These are phyloP conservation scores for Leucocoprinus sp. DNA, from an alignment of 768 basidiomycete species.

Conservation along the genomic window DNA sequence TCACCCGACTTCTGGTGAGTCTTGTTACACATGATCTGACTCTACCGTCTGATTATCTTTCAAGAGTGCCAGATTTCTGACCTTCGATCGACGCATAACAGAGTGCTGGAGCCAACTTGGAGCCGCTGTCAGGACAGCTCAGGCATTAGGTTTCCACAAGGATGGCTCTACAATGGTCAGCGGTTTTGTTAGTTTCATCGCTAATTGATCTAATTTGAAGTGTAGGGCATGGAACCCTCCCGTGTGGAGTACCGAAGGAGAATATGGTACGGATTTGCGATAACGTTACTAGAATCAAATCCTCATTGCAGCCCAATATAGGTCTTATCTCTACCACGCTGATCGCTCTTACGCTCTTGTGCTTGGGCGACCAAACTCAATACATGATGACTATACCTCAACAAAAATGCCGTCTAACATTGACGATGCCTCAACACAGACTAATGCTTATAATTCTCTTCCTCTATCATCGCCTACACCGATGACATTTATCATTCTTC, in stretches of 20 bases:
- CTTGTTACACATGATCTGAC: slow-evolving; percentile 12
- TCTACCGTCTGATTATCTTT: neutral
- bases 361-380: slow-evolving; percentile 83
- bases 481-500: slow-evolving; percentile 83
- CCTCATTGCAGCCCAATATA: slow-evolving; percentile 4
- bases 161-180: slow-evolving; percentile 79
- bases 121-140: slow-evolving; percentile 86
- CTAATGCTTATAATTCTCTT: slow-evolving; percentile 39
- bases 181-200: neutral
- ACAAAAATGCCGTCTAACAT: slow-evolving; percentile 70
- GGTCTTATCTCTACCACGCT: slow-evolving; percentile 90
- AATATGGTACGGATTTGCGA: slow-evolving; percentile 53
- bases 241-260: slow-evolving; percentile 85
- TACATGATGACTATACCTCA: slow-evolving; percentile 85
- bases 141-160: slow-evolving; percentile 87
- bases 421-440: slow-evolving; percentile 46
- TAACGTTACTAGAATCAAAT: neutral
- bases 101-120: slow-evolving; percentile 97
- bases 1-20: slow-evolving; percentile 81
- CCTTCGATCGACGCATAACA: slow-evolving; percentile 78
- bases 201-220: neutral
- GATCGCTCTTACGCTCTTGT: slow-evolving; percentile 89
- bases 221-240: slow-evolving; percentile 61
- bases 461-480: slow-evolving; percentile 66
- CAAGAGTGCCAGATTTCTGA: slow-evolving; percentile 49